phyloP scores from a whole-genome alignment of 139 green algal species.

The Zygnema cylindricum region DNA sequence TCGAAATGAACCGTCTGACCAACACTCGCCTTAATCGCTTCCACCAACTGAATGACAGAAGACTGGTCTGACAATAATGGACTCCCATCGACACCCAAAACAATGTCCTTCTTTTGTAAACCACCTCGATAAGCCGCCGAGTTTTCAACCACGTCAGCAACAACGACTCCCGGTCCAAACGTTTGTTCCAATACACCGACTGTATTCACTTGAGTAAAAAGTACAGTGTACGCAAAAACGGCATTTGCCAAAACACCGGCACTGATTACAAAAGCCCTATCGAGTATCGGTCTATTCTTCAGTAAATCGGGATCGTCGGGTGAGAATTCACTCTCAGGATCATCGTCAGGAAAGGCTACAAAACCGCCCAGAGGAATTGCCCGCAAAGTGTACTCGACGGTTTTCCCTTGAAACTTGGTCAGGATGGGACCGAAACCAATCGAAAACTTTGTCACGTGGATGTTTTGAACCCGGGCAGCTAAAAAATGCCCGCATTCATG shows the following conservation, averaged over 20 bases:
- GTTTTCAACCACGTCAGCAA: slow-evolving; percentile 39
- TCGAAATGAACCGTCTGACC: slow-evolving; percentile 26
- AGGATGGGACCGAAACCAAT: slow-evolving; percentile 94
- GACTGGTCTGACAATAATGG: slow-evolving; percentile 11
- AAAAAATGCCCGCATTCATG: slow-evolving; percentile 93
- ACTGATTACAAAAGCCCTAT: slow-evolving; percentile 83
- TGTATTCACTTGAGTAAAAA: slow-evolving; percentile 79
- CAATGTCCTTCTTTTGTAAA: slow-evolving; percentile 76
- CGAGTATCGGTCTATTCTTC: slow-evolving; percentile 82
- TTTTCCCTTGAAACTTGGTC: slow-evolving; percentile 69
- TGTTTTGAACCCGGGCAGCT: slow-evolving; percentile 83
- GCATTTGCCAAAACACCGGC: slow-evolving; percentile 95
- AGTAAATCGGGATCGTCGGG: slow-evolving; percentile 93
- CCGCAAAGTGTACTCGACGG: slow-evolving; percentile 92
- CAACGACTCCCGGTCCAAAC: slow-evolving; percentile 36
- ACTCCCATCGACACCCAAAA: slow-evolving; percentile 72
- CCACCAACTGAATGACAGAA: slow-evolving; percentile 46
- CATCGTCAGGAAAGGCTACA: slow-evolving; percentile 97
- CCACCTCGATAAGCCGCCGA: slow-evolving; percentile 74
- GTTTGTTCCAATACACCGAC: slow-evolving; percentile 56
- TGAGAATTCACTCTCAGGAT: slow-evolving; percentile 70
- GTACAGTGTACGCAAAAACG: slow-evolving; percentile 84
- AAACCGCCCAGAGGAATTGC: slow-evolving; percentile 93
- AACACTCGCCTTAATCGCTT: slow-evolving; percentile 42
- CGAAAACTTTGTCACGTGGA: slow-evolving; percentile 93